A percentile compares a stretch with the other conserved stretches of the same genome.
phyloP scores from a whole-genome alignment of 1,284 basidiomycete genomes.

The Gomphus bonarii region DNA sequence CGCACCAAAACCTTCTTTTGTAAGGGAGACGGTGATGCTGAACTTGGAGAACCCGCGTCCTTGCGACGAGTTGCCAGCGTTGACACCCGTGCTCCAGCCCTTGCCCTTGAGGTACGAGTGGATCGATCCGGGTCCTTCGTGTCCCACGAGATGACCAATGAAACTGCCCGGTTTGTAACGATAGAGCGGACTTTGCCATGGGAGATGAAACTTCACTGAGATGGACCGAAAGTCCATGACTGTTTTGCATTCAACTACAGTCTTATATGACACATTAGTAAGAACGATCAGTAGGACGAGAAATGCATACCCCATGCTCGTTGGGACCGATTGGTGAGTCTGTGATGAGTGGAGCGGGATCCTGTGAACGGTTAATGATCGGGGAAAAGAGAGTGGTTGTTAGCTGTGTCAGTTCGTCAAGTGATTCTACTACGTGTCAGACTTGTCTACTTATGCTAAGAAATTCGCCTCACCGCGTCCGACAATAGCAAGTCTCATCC shows the following conservation, averaged over 20 bases:
- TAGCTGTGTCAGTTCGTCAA: conserved; percentile 68
- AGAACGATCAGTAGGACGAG: no score
- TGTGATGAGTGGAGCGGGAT: conserved; percentile 55
- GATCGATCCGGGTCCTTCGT: conserved; percentile 93
- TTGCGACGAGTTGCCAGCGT: conserved; percentile 62
- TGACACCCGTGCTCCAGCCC: conserved; percentile 84
- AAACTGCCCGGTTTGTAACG: conserved; percentile 76
- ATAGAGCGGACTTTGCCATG: conserved; percentile 76
- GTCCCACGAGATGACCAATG: conserved; percentile 83
- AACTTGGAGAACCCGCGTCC: conserved; percentile 86
- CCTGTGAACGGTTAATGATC: conserved; percentile 59
- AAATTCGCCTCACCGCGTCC: conserved; percentile 58
- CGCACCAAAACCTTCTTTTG: conserved; percentile 79
- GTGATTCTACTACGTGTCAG: conserved; percentile 43
- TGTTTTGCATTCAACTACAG: conserved; percentile 79
- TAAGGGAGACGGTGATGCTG: conserved; percentile 76
- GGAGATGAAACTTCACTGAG: conserved; percentile 84
- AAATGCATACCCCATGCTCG: conserved; percentile 60
- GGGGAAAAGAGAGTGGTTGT: conserved; percentile 73
- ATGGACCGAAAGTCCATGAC: conserved; percentile 85
- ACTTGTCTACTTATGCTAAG: neutral
- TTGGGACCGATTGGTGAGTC: conserved; percentile 71
- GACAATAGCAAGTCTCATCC: conserved; percentile 88
- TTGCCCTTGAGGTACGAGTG: conserved; percentile 87
- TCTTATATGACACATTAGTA: conserved; percentile 32